These are phyloP conservation scores for Lathyrus tuberosus DNA, from an alignment of 306 rosid genomes.

Conservation along the genomic window DNA sequence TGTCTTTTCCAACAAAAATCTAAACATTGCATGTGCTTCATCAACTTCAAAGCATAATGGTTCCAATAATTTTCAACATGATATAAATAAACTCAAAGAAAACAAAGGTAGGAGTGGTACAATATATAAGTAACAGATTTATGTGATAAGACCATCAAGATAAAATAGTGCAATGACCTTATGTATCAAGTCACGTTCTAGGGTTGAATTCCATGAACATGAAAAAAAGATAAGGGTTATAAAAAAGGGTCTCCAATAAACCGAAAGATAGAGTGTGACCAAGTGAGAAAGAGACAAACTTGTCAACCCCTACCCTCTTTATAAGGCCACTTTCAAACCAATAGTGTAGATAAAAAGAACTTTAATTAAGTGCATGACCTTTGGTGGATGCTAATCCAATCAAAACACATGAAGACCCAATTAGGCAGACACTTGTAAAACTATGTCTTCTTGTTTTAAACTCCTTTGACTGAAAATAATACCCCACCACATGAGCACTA, in stretches of 20 bases:
- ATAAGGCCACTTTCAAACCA: constrained; percentile 14
- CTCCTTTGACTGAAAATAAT: constrained; percentile 36
- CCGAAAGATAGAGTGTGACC: constrained; percentile 32
- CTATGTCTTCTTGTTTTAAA: constrained; percentile 38
- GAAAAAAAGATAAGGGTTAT: constrained; percentile 32
- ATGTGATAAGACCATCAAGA: constrained; percentile 8
- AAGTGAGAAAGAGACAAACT: constrained; percentile 23
- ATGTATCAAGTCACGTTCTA: not conserved
- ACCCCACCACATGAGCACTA: constrained; percentile 1
- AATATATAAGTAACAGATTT: not conserved
- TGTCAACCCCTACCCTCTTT: constrained; percentile 9
- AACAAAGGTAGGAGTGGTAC: constrained; percentile 7
- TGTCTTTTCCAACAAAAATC: constrained; percentile 30
- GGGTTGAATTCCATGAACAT: constrained; percentile 39
- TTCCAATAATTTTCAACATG: constrained; percentile 25
- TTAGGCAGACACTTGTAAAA: constrained; percentile 44
- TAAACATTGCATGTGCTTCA: constrained; percentile 45
- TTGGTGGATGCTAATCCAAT: constrained; percentile 49
- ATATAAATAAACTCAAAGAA: constrained; percentile 2
- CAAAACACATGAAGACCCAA: constrained; percentile 36
- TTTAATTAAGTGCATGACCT: not conserved
- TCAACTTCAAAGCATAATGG: constrained; percentile 27
- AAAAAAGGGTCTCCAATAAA: constrained; percentile 31
- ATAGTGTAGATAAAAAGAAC: constrained; percentile 34
- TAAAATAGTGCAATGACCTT: constrained; percentile 25